Evolutionary conservation across 495 filamentous ascomycete genomes (phyloP), one percentile per base, ranked within the genome.

Genomic region (Pseudomonodictys pantanalensis): DNA sequence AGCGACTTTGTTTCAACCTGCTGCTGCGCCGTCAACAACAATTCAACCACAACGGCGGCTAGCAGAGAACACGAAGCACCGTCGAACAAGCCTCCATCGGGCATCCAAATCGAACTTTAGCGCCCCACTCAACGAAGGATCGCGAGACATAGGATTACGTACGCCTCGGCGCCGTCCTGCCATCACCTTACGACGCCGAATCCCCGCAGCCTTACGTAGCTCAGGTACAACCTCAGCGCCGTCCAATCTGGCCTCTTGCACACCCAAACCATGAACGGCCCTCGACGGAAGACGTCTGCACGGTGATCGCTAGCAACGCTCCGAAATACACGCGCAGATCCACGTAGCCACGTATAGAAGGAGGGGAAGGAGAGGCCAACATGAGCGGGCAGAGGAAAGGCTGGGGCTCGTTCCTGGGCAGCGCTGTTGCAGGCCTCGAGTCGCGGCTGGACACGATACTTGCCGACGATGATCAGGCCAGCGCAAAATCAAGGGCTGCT

Each of bases 351-450:
- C 2, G 20, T n/a, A 3, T 15, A 23, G 20, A 30, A 38, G 12
- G 49, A 39, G 17, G 20, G 43, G 24, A 33, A 42, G 23, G 29
- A 35, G 11, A 32, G 22, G 17, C 15, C 44, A 55, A 32, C 15
- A 67, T 67, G 64, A 60, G 54, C 56, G 60, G 45, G 22, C 69
- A 69, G 48, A 64, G 61, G 48, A 56, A 58, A 54, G 74, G 85
- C 83, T 90, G 87, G 87, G 89, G 91, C 22, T 88, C 86, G 26
- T 89, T 98, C 67, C 78, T 99, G 45, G 87, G 89, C 58, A 90
- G 95, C 71, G 92, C 92, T 51, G 90, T 97, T 49, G 91, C 91
- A 25, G 90, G 91, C 35, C 87, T 99, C 44, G 93, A 99, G 74
- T 95, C 92, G 56, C 84, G 89, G 45, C 78, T 99, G 38, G 93